Evolutionary conservation across 2,329 filamentous ascomycete species (phyloP).

Genomic region (Setomelanomma holmii): DNA sequence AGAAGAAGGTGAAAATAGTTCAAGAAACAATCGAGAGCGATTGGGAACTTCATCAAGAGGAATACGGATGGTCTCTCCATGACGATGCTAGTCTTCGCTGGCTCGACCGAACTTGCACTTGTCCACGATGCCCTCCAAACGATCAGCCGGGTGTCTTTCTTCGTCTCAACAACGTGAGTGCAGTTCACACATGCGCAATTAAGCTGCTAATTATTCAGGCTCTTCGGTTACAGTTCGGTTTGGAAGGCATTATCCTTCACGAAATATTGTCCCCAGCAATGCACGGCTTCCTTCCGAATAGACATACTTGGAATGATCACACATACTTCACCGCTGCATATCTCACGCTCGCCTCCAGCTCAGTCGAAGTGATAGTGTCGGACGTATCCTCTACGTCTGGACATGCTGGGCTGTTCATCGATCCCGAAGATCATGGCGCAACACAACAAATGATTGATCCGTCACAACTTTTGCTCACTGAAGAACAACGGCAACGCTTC

Average conservation of each 20-base stretch:
- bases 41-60: no score
- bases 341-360: neutral
- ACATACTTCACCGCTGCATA: neutral
- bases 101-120: no score
- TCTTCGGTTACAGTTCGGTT: slow-evolving; percentile 5
- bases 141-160: no score
- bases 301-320: no score
- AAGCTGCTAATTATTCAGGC: neutral
- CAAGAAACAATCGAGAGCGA: no score
- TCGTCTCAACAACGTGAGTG: neutral
- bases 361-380: neutral
- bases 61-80: no score
- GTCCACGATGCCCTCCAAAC: no score
- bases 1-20: no score
- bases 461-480: neutral
- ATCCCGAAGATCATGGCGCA: neutral
- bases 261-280: slow-evolving; percentile 1
- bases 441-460: slow-evolving; percentile 5
- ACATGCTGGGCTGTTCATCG: neutral
- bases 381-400: neutral
- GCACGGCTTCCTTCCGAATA: neutral
- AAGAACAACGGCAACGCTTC: slow-evolving; percentile 6
- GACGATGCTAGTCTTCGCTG: no score
- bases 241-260: slow-evolving; percentile 9
- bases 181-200: neutral